Percentiles rank a stretch among this genome's conserved stretches.
Conservation (phyloP, 2,329 filamentous ascomycete genomes). For the Cryphonectria carpinicola region DNA sequence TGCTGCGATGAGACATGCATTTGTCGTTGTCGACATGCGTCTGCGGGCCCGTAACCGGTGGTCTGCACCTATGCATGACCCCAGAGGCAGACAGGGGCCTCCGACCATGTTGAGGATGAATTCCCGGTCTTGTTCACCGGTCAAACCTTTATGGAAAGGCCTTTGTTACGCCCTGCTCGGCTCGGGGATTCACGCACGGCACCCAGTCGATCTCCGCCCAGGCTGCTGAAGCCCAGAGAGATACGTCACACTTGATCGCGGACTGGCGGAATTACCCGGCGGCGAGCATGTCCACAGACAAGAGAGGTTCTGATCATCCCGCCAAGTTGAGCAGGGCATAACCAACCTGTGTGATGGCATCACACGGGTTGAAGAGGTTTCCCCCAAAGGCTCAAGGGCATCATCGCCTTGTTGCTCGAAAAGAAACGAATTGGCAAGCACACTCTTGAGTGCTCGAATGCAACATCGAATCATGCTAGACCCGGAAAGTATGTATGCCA, state of each 20-base stretch:
- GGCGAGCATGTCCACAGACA: background rate
- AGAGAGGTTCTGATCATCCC: background rate
- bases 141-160: background rate
- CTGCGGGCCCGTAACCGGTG: background rate
- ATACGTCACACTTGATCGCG: background rate
- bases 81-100: background rate
- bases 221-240: background rate
- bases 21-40: background rate
- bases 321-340: background rate
- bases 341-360: slow-evolving; percentile 1
- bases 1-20: background rate
- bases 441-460: background rate
- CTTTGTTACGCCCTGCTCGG: background rate
- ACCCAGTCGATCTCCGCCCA: background rate
- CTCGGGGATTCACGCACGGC: background rate
- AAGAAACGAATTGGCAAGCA: background rate
- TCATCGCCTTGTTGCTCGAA: background rate
- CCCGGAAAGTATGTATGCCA: slow-evolving; percentile 8
- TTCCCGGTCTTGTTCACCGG: slow-evolving; percentile 1
- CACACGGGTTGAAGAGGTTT: background rate
- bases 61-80: background rate
- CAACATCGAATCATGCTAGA: background rate
- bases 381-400: background rate
- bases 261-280: background rate
- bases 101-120: background rate